These are phyloP conservation scores for Seiridium cupressi DNA, from an alignment of 2,329 filamentous ascomycete genomes.

Conservation along the genomic window DNA sequence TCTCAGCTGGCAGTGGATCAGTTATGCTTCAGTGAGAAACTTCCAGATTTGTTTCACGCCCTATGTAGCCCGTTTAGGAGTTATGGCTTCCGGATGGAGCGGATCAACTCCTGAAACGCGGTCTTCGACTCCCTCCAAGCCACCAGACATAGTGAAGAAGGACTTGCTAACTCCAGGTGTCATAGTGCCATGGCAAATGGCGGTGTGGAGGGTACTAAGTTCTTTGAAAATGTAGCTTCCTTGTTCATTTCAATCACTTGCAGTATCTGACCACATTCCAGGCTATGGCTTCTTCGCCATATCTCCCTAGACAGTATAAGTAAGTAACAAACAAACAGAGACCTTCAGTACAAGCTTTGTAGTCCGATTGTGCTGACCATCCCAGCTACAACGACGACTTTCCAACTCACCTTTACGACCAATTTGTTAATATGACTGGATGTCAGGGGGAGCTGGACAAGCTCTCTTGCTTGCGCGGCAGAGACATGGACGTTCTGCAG, in stretches of 20 bases:
- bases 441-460: neutral
- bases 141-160: too few species aligned
- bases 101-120: too few species aligned
- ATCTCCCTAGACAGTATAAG: conserved; percentile 2
- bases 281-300: conserved; percentile 8
- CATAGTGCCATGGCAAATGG: conserved; percentile 39
- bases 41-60: too few species aligned
- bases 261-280: neutral
- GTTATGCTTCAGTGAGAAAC: conserved; percentile 38
- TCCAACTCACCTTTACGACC: conserved; percentile 29
- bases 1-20: conserved; percentile 51
- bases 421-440: conserved; percentile 21
- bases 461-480: conserved; percentile 32
- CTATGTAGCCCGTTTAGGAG: too few species aligned
- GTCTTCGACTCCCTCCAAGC: too few species aligned
- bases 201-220: conserved; percentile 34
- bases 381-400: conserved; percentile 23
- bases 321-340: neutral
- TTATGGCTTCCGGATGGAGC: too few species aligned
- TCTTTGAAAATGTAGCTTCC: conserved; percentile 48
- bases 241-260: conserved; percentile 17
- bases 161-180: too few species aligned
- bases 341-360: too few species aligned
- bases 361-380: neutral
- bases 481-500: conserved; percentile 31